Evolutionary conservation across 371 early-diverging fungal species (phyloP).

Genomic region (Phascolomyces articulosus): DNA sequence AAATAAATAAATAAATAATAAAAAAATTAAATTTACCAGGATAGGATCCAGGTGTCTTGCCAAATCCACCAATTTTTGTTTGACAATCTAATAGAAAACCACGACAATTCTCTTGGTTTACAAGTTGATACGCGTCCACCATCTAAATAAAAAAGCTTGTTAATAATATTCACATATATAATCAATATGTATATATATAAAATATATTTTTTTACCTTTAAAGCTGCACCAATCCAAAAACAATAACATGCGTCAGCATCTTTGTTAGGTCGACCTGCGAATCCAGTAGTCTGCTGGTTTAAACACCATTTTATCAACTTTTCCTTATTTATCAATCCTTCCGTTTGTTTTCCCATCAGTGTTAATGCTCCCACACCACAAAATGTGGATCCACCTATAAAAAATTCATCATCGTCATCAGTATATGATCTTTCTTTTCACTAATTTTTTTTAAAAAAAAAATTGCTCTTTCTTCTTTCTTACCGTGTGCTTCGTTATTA

Average conservation of each 20-base stretch:
- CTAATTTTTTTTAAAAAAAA: not conserved
- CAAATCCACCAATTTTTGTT: constrained; percentile 76
- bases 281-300: constrained; percentile 79
- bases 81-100: constrained; percentile 70
- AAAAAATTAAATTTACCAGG: constrained; percentile 52
- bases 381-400: constrained; percentile 80
- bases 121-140: constrained; percentile 54
- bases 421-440: not conserved
- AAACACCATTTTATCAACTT: constrained; percentile 82
- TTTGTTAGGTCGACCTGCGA: constrained; percentile 93
- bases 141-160: constrained; percentile 16
- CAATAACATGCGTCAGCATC: constrained; percentile 96
- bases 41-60: constrained; percentile 66
- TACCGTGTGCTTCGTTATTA: constrained; percentile 88
- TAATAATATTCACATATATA: no score
- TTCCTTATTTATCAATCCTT: constrained; percentile 62
- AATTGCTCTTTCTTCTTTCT: not conserved
- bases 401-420: not conserved
- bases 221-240: constrained; percentile 95
- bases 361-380: constrained; percentile 90
- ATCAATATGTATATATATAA: no score
- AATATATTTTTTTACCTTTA: constrained; percentile 63
- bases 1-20: no score
- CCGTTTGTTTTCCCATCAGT: constrained; percentile 66
- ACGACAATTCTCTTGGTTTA: constrained; percentile 57